Conservation (phyloP, 2,329 filamentous ascomycete species). For the Calonectria ilicicola region DNA sequence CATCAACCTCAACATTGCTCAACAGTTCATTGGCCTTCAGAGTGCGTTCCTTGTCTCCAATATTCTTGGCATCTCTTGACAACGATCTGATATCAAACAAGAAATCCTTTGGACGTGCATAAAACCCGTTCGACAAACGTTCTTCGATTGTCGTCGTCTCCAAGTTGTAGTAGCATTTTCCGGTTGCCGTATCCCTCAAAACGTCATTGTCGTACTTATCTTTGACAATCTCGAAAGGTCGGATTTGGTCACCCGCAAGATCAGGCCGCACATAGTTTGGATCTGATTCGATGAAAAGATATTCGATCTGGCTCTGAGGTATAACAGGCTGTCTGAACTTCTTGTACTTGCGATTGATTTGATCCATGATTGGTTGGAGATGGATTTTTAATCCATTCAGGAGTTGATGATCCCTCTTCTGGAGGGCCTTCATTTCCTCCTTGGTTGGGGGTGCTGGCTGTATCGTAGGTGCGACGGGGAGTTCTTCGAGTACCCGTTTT, state of each 20-base stretch:
- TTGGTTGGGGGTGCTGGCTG: slow-evolving; percentile 77
- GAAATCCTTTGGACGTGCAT: slow-evolving; percentile 91
- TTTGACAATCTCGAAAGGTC: slow-evolving; percentile 83
- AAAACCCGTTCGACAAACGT: slow-evolving; percentile 96
- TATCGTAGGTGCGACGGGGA: slow-evolving; percentile 80
- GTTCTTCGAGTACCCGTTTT: slow-evolving; percentile 81
- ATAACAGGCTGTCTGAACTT: slow-evolving; percentile 88
- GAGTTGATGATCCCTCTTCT: slow-evolving; percentile 84
- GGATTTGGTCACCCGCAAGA: slow-evolving; percentile 64
- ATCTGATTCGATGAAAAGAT: slow-evolving; percentile 86
- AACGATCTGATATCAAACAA: slow-evolving; percentile 87
- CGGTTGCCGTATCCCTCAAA: slow-evolving; percentile 78
- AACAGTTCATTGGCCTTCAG: slow-evolving; percentile 92
- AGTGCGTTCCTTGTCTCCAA: slow-evolving; percentile 84
- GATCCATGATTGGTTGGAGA: slow-evolving; percentile 96
- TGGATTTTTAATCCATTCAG: slow-evolving; percentile 90
- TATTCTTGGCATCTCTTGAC: slow-evolving; percentile 84
- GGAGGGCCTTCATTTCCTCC: slow-evolving; percentile 83
- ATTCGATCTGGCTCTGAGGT: slow-evolving; percentile 78
- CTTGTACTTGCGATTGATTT: slow-evolving; percentile 90
- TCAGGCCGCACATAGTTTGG: slow-evolving; percentile 75
- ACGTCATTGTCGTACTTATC: slow-evolving; percentile 85
- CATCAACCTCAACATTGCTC: slow-evolving; percentile 94
- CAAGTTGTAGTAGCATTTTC: slow-evolving; percentile 95
- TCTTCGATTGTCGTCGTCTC: slow-evolving; percentile 95